Evolutionary conservation across 1,284 basidiomycete species (phyloP).

Genomic region (Pyrrhoderma lamaoense): DNA sequence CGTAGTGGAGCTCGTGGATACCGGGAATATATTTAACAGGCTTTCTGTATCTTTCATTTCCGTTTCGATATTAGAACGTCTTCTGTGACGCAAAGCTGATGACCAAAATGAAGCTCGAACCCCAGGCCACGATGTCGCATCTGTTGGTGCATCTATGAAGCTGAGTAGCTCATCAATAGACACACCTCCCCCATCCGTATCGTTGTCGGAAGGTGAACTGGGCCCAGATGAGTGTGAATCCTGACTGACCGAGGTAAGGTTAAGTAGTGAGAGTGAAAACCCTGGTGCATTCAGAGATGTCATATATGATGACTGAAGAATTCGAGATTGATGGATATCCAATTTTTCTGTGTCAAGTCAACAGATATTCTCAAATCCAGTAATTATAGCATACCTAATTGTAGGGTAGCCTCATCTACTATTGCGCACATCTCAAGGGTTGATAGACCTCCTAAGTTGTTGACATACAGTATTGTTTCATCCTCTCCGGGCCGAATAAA

Average conservation of each 20-base stretch:
- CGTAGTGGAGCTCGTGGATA: background rate
- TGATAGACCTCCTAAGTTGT: conserved; percentile 51
- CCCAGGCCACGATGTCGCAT: conserved; percentile 34
- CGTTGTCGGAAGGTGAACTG: no score
- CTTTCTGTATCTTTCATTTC: background rate
- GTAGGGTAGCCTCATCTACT: conserved; percentile 33
- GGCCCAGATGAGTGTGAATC: conserved; percentile 8
- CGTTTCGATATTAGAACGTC: no score
- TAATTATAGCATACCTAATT: conserved; percentile 31
- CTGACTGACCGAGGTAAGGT: conserved; percentile 21
- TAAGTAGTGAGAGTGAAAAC: conserved; percentile 36
- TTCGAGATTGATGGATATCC: conserved; percentile 8
- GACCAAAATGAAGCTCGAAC: conserved; percentile 22
- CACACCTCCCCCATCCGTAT: no score
- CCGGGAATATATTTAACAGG: conserved; percentile 1
- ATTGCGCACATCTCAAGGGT: conserved; percentile 47
- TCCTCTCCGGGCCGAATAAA: conserved; percentile 20
- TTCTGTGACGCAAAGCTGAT: background rate
- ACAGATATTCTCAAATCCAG: background rate
- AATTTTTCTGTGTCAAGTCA: background rate
- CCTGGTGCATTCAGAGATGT: conserved; percentile 41
- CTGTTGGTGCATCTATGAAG: conserved; percentile 35
- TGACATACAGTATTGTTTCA: conserved; percentile 40
- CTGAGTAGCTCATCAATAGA: conserved; percentile 26
- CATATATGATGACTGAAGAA: conserved; percentile 32